Conservation (phyloP, 306 rosid genomes). For the Cucurbita moschata region DNA sequence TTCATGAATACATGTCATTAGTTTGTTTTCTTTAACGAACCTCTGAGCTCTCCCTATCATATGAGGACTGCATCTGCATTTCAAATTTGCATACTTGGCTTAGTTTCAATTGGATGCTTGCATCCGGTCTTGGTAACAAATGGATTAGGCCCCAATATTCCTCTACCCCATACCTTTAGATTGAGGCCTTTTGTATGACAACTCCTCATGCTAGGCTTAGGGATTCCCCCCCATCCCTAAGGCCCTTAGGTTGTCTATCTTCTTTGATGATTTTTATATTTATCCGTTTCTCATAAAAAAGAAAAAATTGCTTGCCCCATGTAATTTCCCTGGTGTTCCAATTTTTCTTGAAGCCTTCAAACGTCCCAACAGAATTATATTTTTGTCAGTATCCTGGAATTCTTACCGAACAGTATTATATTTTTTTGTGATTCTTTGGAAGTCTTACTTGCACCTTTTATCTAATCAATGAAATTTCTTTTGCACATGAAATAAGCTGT, state of each 20-base stretch:
- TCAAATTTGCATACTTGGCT: not conserved
- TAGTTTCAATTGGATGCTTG: not conserved
- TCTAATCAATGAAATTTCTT: not conserved
- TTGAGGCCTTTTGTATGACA: not conserved
- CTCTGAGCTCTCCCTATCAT: not conserved
- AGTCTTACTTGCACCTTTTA: not conserved
- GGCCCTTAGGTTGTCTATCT: not conserved
- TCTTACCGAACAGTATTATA: not conserved
- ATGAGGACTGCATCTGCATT: not conserved
- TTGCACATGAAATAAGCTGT: not conserved
- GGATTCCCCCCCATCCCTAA: not conserved
- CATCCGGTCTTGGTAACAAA: not conserved
- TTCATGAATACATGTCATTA: not conserved
- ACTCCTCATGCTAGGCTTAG: not conserved
- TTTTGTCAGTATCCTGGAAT: not conserved
- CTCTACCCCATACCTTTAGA: not conserved
- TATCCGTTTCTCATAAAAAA: not conserved
- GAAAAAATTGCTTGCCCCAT: not conserved
- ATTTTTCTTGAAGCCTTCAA: not conserved
- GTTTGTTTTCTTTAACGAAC: not conserved
- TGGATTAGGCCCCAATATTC: not conserved
- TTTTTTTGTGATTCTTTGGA: not conserved
- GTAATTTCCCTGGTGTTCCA: not conserved
- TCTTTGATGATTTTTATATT: not conserved
- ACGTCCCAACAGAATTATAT: not conserved